Evolutionary conservation across 2,329 filamentous ascomycete species (phyloP).

Genomic region (Fusarium hostae): DNA sequence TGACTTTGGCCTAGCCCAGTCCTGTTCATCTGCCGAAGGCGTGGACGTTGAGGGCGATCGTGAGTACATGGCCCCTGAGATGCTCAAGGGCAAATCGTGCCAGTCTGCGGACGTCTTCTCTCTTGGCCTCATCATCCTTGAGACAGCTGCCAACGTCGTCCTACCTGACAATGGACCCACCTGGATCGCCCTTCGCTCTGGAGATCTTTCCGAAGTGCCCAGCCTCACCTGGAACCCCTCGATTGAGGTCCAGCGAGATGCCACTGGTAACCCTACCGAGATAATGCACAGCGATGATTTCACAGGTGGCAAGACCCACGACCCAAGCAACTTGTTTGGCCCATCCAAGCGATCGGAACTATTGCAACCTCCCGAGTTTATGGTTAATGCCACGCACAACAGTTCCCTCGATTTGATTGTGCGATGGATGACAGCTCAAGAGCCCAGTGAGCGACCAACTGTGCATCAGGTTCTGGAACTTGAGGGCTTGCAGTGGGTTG

Average conservation of each 20-base stretch:
- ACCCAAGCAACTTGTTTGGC: conserved; percentile 55
- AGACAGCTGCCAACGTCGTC: conserved; percentile 93
- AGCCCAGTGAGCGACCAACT: conserved; percentile 77
- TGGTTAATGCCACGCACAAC: conserved; percentile 78
- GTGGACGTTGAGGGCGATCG: conserved; percentile 95
- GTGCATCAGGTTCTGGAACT: conserved; percentile 78
- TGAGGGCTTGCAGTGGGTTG: conserved; percentile 83
- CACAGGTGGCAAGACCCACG: conserved; percentile 47
- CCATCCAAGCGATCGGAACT: conserved; percentile 61
- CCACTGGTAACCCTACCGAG: conserved; percentile 63
- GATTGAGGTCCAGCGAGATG: conserved; percentile 77
- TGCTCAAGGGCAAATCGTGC: conserved; percentile 85
- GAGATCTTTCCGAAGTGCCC: conserved; percentile 89
- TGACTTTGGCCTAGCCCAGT: conserved; percentile 84
- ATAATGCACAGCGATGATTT: conserved; percentile 51
- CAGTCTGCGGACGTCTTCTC: conserved; percentile 95
- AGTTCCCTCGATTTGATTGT: conserved; percentile 87
- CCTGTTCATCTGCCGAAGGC: conserved; percentile 78
- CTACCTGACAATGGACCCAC: conserved; percentile 92
- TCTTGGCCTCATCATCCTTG: conserved; percentile 91
- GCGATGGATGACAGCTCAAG: conserved; percentile 85
- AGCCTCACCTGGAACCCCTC: conserved; percentile 85
- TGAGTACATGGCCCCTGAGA: conserved; percentile 95
- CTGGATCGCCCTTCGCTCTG: conserved; percentile 90
- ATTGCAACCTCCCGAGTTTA: conserved; percentile 81